Evolutionary conservation across 208 protist genomes (phyloP), one percentile per base, ranked within the genome.

Genomic region (Phytomonas francai): DNA sequence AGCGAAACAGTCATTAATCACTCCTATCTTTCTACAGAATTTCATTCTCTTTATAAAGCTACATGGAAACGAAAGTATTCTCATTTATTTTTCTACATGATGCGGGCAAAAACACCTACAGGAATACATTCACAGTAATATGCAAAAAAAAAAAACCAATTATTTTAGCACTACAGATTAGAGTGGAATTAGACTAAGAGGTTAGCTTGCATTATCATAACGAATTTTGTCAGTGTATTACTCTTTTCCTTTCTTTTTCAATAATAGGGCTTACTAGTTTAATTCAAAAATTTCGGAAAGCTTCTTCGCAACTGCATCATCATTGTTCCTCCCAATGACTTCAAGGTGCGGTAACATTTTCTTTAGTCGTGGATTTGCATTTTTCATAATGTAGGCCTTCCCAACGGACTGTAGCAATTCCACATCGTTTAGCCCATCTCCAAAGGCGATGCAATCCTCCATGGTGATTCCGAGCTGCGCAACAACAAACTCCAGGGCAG

Each of bases 361-460:
- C 72, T 85, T 87, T 54, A 93, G 70, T 0, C 76, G 77, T 33
- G 70, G 59, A 36, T 77, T 77, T 6, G 71, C 84, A 65, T 93
- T 93, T 19, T 51, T 73, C 87, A 93, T 93, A 22, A 93, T 72
- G 65, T 69, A 90, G 5, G 80, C 87, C 59, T 90, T 93, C 6
- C 81, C 82, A 2, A 83, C 84, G 0, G 56, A 71, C 22, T 61
- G 42, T 19, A 93, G 74, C 74, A 93, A 84, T 65, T 88, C 79
- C 45, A 69, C 68, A 58, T 93, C 87, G 65, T 90, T 93, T 65
- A 90, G 58, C 22, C 82, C 79, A 51, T 93, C 80, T 29, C 87
- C 87, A 71, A 93, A 89, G 11, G 82, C 80, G 66, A 90, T 80
- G 65, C 73, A 84, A 67, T 93, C 82, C 1, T 62, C 28, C 65